Evolutionary conservation across 225 moss, liverwort and hornwort species (phyloP).

Genomic region (Straminergon stramineum): DNA sequence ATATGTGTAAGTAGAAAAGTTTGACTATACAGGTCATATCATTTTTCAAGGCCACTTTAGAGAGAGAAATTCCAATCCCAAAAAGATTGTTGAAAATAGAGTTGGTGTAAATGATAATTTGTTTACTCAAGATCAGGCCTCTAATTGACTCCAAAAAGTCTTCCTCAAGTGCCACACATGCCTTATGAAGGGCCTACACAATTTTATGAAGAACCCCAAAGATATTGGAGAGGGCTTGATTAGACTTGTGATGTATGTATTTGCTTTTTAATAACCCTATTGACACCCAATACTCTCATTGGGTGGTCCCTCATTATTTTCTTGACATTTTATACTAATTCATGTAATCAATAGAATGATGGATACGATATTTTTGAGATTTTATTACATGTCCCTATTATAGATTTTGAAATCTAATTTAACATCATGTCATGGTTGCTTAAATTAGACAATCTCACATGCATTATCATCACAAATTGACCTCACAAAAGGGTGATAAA

Average conservation of each 20-base stretch:
- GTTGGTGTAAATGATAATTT: not conserved
- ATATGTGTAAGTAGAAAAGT: not conserved
- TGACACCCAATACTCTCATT: not conserved
- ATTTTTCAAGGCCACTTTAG: not conserved
- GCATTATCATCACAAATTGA: not conserved
- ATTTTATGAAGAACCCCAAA: not conserved
- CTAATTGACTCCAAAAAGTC: rapidly evolving
- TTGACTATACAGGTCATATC: not conserved
- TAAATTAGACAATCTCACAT: not conserved
- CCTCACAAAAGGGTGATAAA: no score
- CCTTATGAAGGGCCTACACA: rapidly evolving
- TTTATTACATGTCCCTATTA: no score
- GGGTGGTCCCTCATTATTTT: rapidly evolving
- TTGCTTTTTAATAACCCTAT: rapidly evolving
- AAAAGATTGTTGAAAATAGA: no score
- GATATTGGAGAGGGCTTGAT: rapidly evolving
- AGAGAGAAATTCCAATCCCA: not conserved
- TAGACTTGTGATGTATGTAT: rapidly evolving
- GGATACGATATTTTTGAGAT: not conserved
- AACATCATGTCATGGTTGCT: not conserved
- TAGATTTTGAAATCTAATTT: not conserved
- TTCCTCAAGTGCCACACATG: rapidly evolving
- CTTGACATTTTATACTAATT: not conserved
- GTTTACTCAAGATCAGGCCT: not conserved
- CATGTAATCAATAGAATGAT: not conserved